Percentiles rank a stretch among this genome's conserved stretches.
phyloP scores from a whole-genome alignment of 2,329 filamentous ascomycete species.

The Penicillium brasilianum region DNA sequence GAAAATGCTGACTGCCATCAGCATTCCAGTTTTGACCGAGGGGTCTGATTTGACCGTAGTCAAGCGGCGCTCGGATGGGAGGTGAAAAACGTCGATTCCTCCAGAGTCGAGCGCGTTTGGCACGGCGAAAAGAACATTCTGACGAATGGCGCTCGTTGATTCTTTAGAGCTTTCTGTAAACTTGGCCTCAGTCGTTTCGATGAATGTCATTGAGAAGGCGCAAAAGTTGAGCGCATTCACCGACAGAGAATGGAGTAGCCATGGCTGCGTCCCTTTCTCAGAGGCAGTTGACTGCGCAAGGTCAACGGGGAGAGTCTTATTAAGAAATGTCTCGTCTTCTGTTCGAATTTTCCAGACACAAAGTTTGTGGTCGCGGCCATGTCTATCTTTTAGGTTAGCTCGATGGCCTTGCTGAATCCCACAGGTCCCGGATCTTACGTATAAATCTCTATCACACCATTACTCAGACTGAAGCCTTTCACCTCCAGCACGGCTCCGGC shows the following conservation, averaged over 20 bases:
- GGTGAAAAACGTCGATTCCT: conserved; percentile 80
- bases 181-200: conserved; percentile 22
- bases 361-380: conserved; percentile 87
- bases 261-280: conserved; percentile 65
- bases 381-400: conserved; percentile 58
- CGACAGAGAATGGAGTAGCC: conserved; percentile 80
- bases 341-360: conserved; percentile 80
- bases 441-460: conserved; percentile 68
- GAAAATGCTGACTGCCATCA: conserved; percentile 78
- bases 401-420: background rate
- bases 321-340: conserved; percentile 62
- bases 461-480: conserved; percentile 61
- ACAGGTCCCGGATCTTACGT: conserved; percentile 63
- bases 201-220: conserved; percentile 51
- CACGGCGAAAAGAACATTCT: conserved; percentile 70
- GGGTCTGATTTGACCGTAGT: conserved; percentile 60
- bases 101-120: conserved; percentile 78
- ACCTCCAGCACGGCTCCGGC: conserved; percentile 76
- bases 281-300: conserved; percentile 47
- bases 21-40: conserved; percentile 67
- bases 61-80: conserved; percentile 75
- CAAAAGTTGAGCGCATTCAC: conserved; percentile 98
- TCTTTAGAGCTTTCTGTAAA: conserved; percentile 12
- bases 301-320: conserved; percentile 74
- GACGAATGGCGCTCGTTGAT: conserved; percentile 30